phyloP scores from a whole-genome alignment of 2,329 filamentous ascomycete species.

The Hypoxylon sp. region DNA sequence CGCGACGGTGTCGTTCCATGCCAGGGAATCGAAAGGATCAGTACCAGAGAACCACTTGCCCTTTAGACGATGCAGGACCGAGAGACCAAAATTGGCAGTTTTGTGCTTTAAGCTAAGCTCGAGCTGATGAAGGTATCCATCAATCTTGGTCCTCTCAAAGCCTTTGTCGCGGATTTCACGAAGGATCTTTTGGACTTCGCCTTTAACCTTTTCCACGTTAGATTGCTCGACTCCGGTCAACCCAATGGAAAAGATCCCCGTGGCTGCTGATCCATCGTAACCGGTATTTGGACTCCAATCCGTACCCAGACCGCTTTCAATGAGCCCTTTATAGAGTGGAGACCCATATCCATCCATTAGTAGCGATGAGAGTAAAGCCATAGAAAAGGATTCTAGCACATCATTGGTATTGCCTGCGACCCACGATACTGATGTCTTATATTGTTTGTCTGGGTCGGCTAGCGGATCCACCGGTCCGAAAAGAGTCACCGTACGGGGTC shows the following conservation, averaged over 20 bases:
- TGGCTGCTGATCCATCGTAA: slow-evolving; percentile 83
- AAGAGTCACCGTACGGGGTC: slow-evolving; percentile 78
- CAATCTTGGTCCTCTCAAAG: slow-evolving; percentile 91
- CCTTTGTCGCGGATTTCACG: slow-evolving; percentile 79
- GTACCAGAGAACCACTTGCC: slow-evolving; percentile 96
- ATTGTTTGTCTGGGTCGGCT: slow-evolving; percentile 87
- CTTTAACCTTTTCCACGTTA: slow-evolving; percentile 83
- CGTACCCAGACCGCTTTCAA: slow-evolving; percentile 90
- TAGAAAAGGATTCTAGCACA: slow-evolving; percentile 88
- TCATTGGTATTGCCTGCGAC: slow-evolving; percentile 86
- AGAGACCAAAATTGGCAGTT: slow-evolving; percentile 94
- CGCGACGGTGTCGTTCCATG: slow-evolving; percentile 90
- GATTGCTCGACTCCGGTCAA: slow-evolving; percentile 89
- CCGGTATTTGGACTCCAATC: slow-evolving; percentile 97
- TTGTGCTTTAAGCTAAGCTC: slow-evolving; percentile 97
- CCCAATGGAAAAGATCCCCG: slow-evolving; percentile 90
- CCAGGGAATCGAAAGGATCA: slow-evolving; percentile 90
- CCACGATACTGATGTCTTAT: slow-evolving; percentile 96
- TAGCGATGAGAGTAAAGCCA: slow-evolving; percentile 85
- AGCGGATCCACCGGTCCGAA: slow-evolving; percentile 89
- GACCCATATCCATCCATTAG: slow-evolving; percentile 96
- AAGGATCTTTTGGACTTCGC: slow-evolving; percentile 80
- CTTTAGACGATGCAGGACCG: slow-evolving; percentile 88
- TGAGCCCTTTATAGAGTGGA: slow-evolving; percentile 88
- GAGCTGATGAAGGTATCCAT: slow-evolving; percentile 92